These are phyloP conservation scores for Fraxinus angustifolia DNA, from an alignment of 305 asterid species.

Conservation along the genomic window DNA sequence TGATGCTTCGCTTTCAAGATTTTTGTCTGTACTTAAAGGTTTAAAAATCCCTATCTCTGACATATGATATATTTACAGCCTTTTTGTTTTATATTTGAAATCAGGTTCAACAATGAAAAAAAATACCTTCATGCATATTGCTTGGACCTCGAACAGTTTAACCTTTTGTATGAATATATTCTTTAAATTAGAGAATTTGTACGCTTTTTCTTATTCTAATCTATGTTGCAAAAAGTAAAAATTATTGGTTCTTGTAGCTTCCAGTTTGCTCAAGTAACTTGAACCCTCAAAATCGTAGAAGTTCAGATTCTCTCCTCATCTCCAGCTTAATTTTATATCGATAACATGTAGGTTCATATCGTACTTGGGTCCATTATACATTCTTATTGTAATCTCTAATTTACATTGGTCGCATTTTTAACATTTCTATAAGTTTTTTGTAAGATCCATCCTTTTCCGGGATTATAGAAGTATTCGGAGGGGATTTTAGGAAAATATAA, in stretches of 20 bases:
- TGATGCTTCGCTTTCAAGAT: background rate
- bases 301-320: conserved; percentile 14
- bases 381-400: no score
- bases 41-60: conserved; percentile 23
- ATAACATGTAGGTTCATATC: background rate
- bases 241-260: conserved; percentile 1
- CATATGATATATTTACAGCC: conserved; percentile 19
- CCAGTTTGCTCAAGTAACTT: background rate
- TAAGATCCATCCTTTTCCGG: background rate
- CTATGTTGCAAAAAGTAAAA: background rate
- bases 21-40: background rate
- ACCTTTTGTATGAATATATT: conserved; percentile 37
- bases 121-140: conserved; percentile 1
- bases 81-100: conserved; percentile 5
- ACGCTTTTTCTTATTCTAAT: conserved; percentile 17
- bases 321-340: background rate
- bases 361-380: background rate
- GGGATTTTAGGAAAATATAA: background rate
- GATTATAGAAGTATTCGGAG: background rate
- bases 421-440: background rate
- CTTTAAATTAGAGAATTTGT: conserved; percentile 26
- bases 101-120: background rate
- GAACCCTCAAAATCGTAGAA: conserved; percentile 21
- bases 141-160: conserved; percentile 8
- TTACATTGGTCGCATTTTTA: no score